phyloP scores from a whole-genome alignment of 352 stramenopile genomes.

The Phytophthora chlamydospora region DNA sequence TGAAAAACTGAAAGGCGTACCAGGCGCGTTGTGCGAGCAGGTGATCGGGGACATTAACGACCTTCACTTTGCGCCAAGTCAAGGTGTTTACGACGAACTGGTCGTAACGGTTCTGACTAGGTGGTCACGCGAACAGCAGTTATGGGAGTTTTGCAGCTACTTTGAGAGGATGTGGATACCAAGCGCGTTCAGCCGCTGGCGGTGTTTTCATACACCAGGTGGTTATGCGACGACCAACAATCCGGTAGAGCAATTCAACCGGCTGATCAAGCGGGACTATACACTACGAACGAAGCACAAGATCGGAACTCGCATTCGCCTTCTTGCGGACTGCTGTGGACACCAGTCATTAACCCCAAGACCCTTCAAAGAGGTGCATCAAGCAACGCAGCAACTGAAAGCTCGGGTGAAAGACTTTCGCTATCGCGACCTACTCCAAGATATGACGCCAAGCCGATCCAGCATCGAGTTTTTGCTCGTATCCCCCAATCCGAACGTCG shows the following conservation, averaged over 20 bases:
- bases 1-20: not conserved
- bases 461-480: conserved; percentile 8
- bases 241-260: conserved; percentile 12
- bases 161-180: not conserved
- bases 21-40: not conserved
- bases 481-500: conserved; percentile 1
- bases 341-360: not conserved
- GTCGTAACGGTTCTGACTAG: not conserved
- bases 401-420: conserved; percentile 12
- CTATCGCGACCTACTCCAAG: not conserved
- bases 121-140: not conserved
- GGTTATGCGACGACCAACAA: conserved; percentile 9
- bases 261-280: conserved; percentile 31
- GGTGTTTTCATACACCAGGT: conserved; percentile 20
- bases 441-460: not conserved
- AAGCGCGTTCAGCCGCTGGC: conserved; percentile 15
- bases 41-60: conserved; percentile 25
- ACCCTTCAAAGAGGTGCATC: not conserved
- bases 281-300: conserved; percentile 15
- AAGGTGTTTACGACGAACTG: not conserved
- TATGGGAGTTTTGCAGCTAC: not conserved
- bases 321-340: not conserved
- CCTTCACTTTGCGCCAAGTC: conserved; percentile 15
- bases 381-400: conserved; percentile 1
- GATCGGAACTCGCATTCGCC: not conserved